Percentiles rank a stretch among this genome's conserved stretches.
These are phyloP conservation scores for Leccinum broughii DNA, from an alignment of 768 basidiomycete species.

Conservation along the genomic window DNA sequence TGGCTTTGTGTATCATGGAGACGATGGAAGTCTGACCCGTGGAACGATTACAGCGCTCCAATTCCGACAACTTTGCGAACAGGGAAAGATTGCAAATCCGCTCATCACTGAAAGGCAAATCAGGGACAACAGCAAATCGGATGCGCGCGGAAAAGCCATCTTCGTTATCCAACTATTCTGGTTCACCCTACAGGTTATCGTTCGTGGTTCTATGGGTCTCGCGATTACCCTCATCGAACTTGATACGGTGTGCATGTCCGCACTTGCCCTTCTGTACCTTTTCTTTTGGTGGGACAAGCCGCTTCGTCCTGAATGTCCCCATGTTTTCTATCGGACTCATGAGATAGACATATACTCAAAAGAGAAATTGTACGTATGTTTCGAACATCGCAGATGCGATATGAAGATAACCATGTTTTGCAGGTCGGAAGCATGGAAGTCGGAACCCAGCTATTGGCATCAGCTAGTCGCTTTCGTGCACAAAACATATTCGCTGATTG, in stretches of 20 bases:
- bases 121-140: background rate
- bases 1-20: background rate
- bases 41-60: background rate
- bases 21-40: background rate
- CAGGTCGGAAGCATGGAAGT: background rate
- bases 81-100: background rate
- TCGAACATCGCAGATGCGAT: background rate
- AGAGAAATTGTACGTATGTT: background rate
- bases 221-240: background rate
- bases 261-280: background rate
- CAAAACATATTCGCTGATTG: background rate
- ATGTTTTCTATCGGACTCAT: background rate
- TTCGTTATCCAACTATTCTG: background rate
- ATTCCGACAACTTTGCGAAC: background rate
- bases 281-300: slow-evolving; percentile 1
- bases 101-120: background rate
- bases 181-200: background rate
- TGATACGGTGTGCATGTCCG: background rate
- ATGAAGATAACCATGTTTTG: background rate
- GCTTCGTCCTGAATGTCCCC: background rate
- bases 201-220: background rate
- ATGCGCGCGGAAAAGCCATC: background rate
- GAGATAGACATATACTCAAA: background rate
- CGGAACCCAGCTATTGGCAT: background rate
- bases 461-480: background rate